Base-by-base conservation (phyloP, 2,329 filamentous ascomycete genomes). In the Elsinoe fawcettii region DNA sequence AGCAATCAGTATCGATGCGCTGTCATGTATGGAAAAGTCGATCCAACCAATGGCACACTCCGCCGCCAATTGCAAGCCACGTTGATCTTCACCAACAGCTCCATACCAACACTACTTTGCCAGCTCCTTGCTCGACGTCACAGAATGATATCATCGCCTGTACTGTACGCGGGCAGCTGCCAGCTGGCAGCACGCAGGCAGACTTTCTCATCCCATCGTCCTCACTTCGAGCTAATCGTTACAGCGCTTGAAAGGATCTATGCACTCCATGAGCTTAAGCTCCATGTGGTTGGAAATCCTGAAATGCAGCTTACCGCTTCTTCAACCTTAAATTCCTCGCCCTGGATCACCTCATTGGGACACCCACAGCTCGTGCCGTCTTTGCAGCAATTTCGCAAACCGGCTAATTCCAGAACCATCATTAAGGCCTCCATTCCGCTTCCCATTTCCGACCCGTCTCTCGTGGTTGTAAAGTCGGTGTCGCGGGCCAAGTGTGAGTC, bases 271-370 rank as follows among this genome's bases (percentile, higher is more conserved):
- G 23, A 46, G 20, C 41, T 46, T 25, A 5, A 25, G 22, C 41
- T 46, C 22, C 41, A 46, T 46, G 41, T 46, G 41, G 41, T 46
- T 46, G 41, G 41, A 23, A 20, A 46, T 46, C 22, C 20, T 46
- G 41, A 46, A 46, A 46, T 25, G 20, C 22, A 23, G 14, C 20
- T 46, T 23, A 5, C 41, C 41, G 41, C 41, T 12, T 25, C 22
- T 25, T 18, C 18, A 46, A 23, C 18, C 22, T 46, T 14, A 46
- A 39, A 46, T 23, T 25, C 23, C 41, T 46, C 41, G 41, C 20
- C 22, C 20, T 5, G 14, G 25, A 23, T 23, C 41, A 23, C 41
- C 22, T 12, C 5, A 46, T 23, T 27, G 20, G 41, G 41, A 46
- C 18, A 25, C 5, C 20, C 18, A 9, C 41, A 27, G 4, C 20